These are phyloP conservation scores for Cyphellophora europaea DNA, from an alignment of 2,329 filamentous ascomycete genomes.

Conservation along the genomic window DNA sequence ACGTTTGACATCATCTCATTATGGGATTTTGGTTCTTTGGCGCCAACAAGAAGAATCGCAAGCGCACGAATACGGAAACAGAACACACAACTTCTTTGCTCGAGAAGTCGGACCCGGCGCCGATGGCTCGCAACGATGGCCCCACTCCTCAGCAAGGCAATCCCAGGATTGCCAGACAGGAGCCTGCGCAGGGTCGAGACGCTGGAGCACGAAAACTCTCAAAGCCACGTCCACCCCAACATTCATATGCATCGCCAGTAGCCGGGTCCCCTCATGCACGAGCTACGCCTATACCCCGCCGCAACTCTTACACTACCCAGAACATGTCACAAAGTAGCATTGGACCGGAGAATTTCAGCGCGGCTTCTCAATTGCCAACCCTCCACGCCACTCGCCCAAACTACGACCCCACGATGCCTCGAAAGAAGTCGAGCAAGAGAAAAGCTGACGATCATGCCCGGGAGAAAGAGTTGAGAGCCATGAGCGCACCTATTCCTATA, in stretches of 20 bases:
- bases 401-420: conserved; percentile 46
- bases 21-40: conserved; percentile 21
- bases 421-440: conserved; percentile 68
- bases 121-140: conserved; percentile 9
- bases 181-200: conserved; percentile 1
- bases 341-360: conserved; percentile 29
- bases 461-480: conserved; percentile 79
- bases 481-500: conserved; percentile 57
- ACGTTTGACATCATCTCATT: conserved; percentile 6
- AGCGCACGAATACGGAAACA: conserved; percentile 8
- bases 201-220: conserved; percentile 12
- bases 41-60: conserved; percentile 16
- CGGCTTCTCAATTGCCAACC: conserved; percentile 39
- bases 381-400: conserved; percentile 50
- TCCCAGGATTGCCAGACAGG: neutral
- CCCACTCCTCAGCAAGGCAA: neutral
- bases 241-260: too few species aligned
- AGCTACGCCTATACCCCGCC: neutral
- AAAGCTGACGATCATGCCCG: conserved; percentile 65
- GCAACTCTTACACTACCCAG: conserved; percentile 16
- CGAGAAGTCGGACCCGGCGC: conserved; percentile 6
- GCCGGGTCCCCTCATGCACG: neutral
- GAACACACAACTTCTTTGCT: conserved; percentile 4
- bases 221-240: conserved; percentile 5
- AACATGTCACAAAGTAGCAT: conserved; percentile 25